A percentile compares a stretch with the other conserved stretches of the same genome.
Conservation (phyloP, 805 yeast species). For the Priceomyces haplophilus region DNA sequence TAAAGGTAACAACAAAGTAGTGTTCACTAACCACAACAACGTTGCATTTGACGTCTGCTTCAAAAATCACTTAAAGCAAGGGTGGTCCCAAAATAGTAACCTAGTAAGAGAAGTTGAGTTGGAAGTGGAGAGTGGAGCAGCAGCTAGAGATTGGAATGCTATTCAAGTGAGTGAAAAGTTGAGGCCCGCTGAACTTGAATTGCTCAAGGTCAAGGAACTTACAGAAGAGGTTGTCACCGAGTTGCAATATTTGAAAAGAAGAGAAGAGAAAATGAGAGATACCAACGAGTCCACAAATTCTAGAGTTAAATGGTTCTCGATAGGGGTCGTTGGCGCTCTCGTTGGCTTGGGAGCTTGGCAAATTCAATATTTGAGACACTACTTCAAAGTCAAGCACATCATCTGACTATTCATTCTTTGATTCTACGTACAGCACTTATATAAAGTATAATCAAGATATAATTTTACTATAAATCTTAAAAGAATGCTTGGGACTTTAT, state of each 20-base stretch:
- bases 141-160: slow-evolving; percentile 97
- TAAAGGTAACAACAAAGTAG: slow-evolving; percentile 67
- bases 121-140: slow-evolving; percentile 92
- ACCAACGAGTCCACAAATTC: slow-evolving; percentile 95
- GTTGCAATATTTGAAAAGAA: slow-evolving; percentile 74
- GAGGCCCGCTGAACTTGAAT: slow-evolving; percentile 87
- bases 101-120: slow-evolving; percentile 73
- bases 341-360: slow-evolving; percentile 89
- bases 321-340: slow-evolving; percentile 64
- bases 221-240: slow-evolving; percentile 78
- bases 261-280: slow-evolving; percentile 92
- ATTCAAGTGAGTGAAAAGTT: slow-evolving; percentile 89
- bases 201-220: slow-evolving; percentile 82
- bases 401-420: slow-evolving; percentile 30
- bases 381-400: slow-evolving; percentile 84
- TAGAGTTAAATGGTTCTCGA: slow-evolving; percentile 85
- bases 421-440: background rate
- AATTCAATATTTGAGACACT: slow-evolving; percentile 84
- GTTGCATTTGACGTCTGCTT: slow-evolving; percentile 92
- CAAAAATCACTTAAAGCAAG: slow-evolving; percentile 52
- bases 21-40: slow-evolving; percentile 79
- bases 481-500: background rate
- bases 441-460: background rate
- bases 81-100: slow-evolving; percentile 32
- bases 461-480: background rate